Evolutionary conservation across 352 stramenopile species (phyloP), one percentile per base, ranked within the genome.

Genomic region (Blastocystis sp.): DNA sequence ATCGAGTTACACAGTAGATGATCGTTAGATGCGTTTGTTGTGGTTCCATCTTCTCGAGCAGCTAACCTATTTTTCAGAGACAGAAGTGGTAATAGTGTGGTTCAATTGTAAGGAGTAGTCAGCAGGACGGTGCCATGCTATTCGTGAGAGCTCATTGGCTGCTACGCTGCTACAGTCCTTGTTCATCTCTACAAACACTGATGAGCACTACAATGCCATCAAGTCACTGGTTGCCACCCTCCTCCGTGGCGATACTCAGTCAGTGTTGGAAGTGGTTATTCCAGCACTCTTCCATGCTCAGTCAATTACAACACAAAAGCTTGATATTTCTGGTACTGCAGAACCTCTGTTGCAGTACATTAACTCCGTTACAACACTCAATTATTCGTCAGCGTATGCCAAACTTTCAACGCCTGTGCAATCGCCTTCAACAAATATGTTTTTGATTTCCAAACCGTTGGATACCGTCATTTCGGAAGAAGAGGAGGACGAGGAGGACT

Each of bases 381-480:
- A 41, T 20, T 16, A 45, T 6, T 78, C 66, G 18, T 55, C 26
- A 0, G 30, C 66, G n/a, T 78, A 59, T 53, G 45, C 70, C 34
- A 81, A 81, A 65, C 45, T 63, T 41, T 20, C n/a, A 8, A 24
- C 70, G 43, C 3, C 45, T n/a, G 26, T 45, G 11, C 37, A 20
- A 41, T 24, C 20, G n/a, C 70, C 24, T 5, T 41, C 43, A 16
- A 81, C 63, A 16, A 66, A 26, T 63, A 37, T 81, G 70, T 81
- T 62, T 41, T 45, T 81, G 70, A 43, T 81, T 41, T n/a, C 55
- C 16, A 39, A 41, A 11, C 41, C 70, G 8, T 53, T 81, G 8
- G 70, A 81, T 65, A 81, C 70, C 18, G 70, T 81, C 11, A n/a
- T 62, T n/a, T 78, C 66, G 3, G 70, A 81, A n/a, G 70, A 47